Conservation (phyloP, 495 filamentous ascomycete genomes). For the Aspergillus ellipticus region DNA sequence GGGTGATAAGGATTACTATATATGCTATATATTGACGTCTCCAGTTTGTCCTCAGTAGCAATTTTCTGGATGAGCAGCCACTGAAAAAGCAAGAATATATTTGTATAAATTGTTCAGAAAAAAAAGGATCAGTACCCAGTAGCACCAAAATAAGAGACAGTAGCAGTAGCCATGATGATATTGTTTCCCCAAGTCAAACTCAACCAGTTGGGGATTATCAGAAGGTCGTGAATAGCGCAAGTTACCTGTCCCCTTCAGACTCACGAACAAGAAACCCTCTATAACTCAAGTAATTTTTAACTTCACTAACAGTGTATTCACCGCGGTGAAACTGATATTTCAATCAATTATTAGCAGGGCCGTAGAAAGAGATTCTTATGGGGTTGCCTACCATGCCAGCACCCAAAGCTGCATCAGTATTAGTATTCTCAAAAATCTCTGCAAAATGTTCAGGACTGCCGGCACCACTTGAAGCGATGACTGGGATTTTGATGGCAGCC, state of each 20-base stretch:
- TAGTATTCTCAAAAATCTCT: conserved; percentile 83
- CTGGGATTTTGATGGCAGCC: conserved; percentile 76
- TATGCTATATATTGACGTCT: too few relatives aligned
- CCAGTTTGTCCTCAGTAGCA: too few relatives aligned
- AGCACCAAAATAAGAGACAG: too few relatives aligned
- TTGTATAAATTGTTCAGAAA: too few relatives aligned
- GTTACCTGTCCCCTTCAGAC: conserved; percentile 54
- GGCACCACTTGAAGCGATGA: conserved; percentile 92
- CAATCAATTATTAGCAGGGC: conserved; percentile 19
- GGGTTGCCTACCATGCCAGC: conserved; percentile 75
- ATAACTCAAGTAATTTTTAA: conserved; percentile 77
- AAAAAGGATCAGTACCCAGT: too few relatives aligned
- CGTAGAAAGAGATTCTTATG: neutral
- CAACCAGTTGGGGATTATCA: too few relatives aligned
- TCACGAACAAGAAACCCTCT: conserved; percentile 71
- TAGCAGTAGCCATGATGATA: too few relatives aligned
- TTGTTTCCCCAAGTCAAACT: too few relatives aligned
- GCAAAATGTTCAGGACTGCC: conserved; percentile 85
- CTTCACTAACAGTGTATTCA: conserved; percentile 90
- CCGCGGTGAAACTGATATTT: conserved; percentile 74
- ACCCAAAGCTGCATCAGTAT: conserved; percentile 87
- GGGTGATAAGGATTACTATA: too few relatives aligned
- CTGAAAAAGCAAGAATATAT: too few relatives aligned
- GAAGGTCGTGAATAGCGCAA: too few relatives aligned
- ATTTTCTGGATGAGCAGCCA: too few relatives aligned